Conservation (phyloP, 1,139 yeast genomes). For the Pneumocystis wakefieldiae region DNA sequence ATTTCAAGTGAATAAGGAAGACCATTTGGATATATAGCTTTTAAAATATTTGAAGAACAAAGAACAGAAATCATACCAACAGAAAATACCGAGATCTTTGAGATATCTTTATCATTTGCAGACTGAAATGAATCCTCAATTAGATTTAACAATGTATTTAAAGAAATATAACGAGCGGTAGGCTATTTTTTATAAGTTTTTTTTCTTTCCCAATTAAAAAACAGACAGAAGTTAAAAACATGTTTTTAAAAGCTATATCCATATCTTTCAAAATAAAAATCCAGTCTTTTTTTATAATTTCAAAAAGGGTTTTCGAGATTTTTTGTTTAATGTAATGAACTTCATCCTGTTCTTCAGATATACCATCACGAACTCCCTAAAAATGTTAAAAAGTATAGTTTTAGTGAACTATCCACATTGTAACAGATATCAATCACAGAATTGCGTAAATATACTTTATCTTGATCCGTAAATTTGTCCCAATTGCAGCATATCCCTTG, state of each 20-base stretch:
- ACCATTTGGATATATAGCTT: conserved; percentile 37
- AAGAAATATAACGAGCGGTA: conserved; percentile 57
- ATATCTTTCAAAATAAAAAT: conserved; percentile 73
- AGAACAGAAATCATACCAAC: conserved; percentile 26
- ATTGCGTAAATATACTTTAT: conserved; percentile 51
- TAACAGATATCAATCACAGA: conserved; percentile 74
- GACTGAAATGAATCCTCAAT: conserved; percentile 94
- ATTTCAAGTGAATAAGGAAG: conserved; percentile 57
- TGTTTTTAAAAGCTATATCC: conserved; percentile 59
- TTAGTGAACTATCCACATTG: conserved; percentile 27
- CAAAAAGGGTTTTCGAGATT: conserved; percentile 79
- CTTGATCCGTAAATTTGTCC: conserved; percentile 46
- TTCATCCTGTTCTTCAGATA: conserved; percentile 31
- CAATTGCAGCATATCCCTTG: conserved; percentile 48
- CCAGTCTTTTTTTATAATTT: conserved; percentile 87
- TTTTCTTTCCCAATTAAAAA: not conserved
- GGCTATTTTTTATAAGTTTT: conserved; percentile 1
- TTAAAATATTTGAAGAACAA: conserved; percentile 65
- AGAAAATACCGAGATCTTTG: conserved; percentile 45
- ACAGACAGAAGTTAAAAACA: conserved; percentile 38
- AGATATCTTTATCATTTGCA: conserved; percentile 74
- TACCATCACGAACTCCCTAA: conserved; percentile 3
- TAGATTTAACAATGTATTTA: conserved; percentile 65
- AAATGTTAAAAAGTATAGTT: not conserved
- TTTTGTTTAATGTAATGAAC: conserved; percentile 87